Base-by-base conservation (phyloP, 2,329 filamentous ascomycete genomes). In the Beauveria pseudobassiana region DNA sequence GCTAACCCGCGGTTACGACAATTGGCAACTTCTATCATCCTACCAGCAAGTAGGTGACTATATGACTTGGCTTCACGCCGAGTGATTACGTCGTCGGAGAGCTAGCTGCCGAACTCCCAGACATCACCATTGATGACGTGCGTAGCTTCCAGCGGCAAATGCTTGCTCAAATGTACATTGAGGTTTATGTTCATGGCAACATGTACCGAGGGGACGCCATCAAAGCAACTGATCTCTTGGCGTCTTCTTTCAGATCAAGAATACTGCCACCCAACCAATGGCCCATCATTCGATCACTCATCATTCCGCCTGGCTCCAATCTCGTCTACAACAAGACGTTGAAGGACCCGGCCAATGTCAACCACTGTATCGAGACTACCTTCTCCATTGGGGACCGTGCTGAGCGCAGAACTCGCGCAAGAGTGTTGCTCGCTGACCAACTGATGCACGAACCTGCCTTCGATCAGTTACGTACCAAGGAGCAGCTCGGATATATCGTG, bases 401-500 rank as follows among this genome's bases (percentile, higher is more conserved):
- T 3, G 87, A 96, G 69, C 82, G 87, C n/a, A 71, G 75, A 6
- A 74, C 90, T 14, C 85, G 91, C 20, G 90, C 93, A 16, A 92
- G 90, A 73, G 82, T 90, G 0, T 80, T 96, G 48, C 81, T 99
- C 6, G 82, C 97, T 48, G 89, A 91, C 28, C 95, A 98, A 74
- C 89, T 99, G 77, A 87, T 91, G 0, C 90, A 96, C 62, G 95
- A 99, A 76, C 93, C 93, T 4, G 89, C 89, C 9, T 99, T 98
- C 71, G 91, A 99, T 74, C 92, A 96, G 73, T 82, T 99, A 8
- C 86, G 95, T 55, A 98, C 95, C 49, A 97, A 98, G 75, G 93
- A 99, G 74, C 93, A 99, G 75, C 87, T 99, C 7, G 95, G 95
- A 14, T 99, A 99, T 68, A 90, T 99, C 59, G 93, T 99, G 0